A percentile compares a stretch with the other conserved stretches of the same genome.
phyloP scores from a whole-genome alignment of 148 eudicot genomes.

The Cornus suecica region DNA sequence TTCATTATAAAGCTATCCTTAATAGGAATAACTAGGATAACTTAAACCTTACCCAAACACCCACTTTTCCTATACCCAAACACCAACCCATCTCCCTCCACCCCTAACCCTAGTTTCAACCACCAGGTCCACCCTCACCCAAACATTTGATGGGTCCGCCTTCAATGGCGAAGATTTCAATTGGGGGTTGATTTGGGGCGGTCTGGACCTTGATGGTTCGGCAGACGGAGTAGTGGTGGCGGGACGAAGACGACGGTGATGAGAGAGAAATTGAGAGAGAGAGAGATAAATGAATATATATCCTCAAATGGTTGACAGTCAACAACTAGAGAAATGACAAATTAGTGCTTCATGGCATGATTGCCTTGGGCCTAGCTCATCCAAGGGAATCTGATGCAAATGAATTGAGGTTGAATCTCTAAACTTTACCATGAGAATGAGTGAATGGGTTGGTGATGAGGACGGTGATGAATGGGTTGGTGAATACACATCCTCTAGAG shows the following conservation, averaged over 20 bases:
- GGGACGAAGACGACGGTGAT: slow-evolving; percentile 63
- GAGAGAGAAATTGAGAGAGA: too few species aligned
- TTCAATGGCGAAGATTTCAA: slow-evolving; percentile 65
- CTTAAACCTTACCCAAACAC: too few species aligned
- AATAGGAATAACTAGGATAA: too few species aligned
- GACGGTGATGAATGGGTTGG: too few species aligned
- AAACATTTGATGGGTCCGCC: slow-evolving; percentile 38
- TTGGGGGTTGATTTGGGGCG: slow-evolving; percentile 40
- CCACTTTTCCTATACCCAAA: too few species aligned
- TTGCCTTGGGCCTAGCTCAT: slow-evolving; percentile 2
- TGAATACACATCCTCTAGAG: too few species aligned
- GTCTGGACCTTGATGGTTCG: slow-evolving; percentile 60
- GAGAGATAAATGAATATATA: too few species aligned
- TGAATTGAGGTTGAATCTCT: slow-evolving; percentile 8
- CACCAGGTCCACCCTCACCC: too few species aligned
- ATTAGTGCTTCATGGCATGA: slow-evolving; percentile 3
- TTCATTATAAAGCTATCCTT: too few species aligned
- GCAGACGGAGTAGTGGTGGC: slow-evolving; percentile 62
- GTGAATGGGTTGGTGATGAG: too few species aligned
- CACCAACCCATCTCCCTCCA: too few species aligned
- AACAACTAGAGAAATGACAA: not conserved
- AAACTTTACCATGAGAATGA: not conserved
- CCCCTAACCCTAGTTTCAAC: too few species aligned
- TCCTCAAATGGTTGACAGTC: slow-evolving; percentile 3
- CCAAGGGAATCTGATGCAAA: not conserved